These are phyloP conservation scores for Petunia axillaris DNA, from an alignment of 257 asterid species.

Conservation along the genomic window DNA sequence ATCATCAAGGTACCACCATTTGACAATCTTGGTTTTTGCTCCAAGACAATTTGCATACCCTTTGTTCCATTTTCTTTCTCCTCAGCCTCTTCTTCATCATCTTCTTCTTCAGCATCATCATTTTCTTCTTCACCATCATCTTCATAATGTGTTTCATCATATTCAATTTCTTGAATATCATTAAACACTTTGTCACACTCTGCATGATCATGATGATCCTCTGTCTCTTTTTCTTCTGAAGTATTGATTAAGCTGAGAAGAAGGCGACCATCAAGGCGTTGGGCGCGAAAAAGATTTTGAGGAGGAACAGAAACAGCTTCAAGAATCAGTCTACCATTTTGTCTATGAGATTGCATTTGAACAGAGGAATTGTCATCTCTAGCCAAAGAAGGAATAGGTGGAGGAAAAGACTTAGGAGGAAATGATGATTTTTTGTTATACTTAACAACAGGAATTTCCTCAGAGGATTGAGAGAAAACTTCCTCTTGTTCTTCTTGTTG, in stretches of 20 bases:
- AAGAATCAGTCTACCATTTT: constrained; percentile 70
- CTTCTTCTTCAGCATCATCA: background rate
- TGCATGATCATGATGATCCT: constrained; percentile 18
- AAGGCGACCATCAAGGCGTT: constrained; percentile 72
- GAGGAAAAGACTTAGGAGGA: constrained; percentile 65
- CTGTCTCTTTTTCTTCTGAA: background rate
- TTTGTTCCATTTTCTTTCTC: constrained; percentile 22
- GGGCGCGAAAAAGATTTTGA: constrained; percentile 55
- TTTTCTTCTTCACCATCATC: background rate
- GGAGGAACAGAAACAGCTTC: constrained; percentile 77
- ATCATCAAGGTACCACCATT: constrained; percentile 25
- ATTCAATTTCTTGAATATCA: constrained; percentile 36
- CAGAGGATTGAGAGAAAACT: constrained; percentile 23
- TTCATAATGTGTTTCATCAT: background rate
- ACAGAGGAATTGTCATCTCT: constrained; percentile 48
- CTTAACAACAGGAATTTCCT: constrained; percentile 43
- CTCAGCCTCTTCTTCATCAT: constrained; percentile 21
- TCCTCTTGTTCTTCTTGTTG: constrained; percentile 5
- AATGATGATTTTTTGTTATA: constrained; percentile 38
- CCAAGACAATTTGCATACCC: constrained; percentile 24
- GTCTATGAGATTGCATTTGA: constrained; percentile 64
- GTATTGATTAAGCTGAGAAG: constrained; percentile 48
- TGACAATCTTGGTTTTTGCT: constrained; percentile 21
- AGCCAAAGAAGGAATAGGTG: constrained; percentile 70
- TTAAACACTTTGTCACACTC: constrained; percentile 34